Evolutionary conservation across 805 yeast species (phyloP).

Genomic region (Hanseniaspora lachancei): DNA sequence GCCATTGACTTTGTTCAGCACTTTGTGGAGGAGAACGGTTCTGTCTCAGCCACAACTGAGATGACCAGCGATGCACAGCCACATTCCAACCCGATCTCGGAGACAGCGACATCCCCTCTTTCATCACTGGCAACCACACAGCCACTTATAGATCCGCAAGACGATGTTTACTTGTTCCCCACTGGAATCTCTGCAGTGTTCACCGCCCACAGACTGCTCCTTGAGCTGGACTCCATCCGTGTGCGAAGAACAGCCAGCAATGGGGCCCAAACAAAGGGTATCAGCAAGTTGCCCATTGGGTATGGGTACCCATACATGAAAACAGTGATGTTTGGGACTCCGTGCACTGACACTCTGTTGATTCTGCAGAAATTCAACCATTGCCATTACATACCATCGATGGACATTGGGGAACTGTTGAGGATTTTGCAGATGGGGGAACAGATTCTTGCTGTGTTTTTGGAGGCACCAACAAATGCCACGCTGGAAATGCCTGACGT

Average conservation of each 20-base stretch:
- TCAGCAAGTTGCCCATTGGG: conserved; percentile 16
- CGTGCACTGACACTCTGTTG: conserved; percentile 84
- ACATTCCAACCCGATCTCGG: not conserved
- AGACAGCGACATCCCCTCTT: not conserved
- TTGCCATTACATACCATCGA: conserved; percentile 63
- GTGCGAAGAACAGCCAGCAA: conserved; percentile 20
- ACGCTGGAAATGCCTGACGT: conserved; percentile 73
- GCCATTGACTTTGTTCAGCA: conserved; percentile 14
- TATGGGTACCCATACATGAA: conserved; percentile 32
- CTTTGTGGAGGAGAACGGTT: conserved; percentile 10
- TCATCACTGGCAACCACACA: not conserved
- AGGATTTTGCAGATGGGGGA: conserved; percentile 46
- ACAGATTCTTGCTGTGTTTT: conserved; percentile 61
- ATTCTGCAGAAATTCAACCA: conserved; percentile 87
- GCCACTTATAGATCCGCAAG: conserved; percentile 27
- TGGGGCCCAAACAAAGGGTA: conserved; percentile 3
- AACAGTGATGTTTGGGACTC: conserved; percentile 90
- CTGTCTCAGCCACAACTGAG: conserved; percentile 10
- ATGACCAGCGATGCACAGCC: not conserved
- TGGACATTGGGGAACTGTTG: conserved; percentile 51
- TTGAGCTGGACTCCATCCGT: conserved; percentile 29
- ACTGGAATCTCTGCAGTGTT: conserved; percentile 90
- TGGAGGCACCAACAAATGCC: conserved; percentile 96
- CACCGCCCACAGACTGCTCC: conserved; percentile 54
- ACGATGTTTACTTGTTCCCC: conserved; percentile 73